Evolutionary conservation across 2,329 filamentous ascomycete genomes (phyloP), one percentile per base, ranked within the genome.

Genomic region (Ophiostoma fasciatum): DNA sequence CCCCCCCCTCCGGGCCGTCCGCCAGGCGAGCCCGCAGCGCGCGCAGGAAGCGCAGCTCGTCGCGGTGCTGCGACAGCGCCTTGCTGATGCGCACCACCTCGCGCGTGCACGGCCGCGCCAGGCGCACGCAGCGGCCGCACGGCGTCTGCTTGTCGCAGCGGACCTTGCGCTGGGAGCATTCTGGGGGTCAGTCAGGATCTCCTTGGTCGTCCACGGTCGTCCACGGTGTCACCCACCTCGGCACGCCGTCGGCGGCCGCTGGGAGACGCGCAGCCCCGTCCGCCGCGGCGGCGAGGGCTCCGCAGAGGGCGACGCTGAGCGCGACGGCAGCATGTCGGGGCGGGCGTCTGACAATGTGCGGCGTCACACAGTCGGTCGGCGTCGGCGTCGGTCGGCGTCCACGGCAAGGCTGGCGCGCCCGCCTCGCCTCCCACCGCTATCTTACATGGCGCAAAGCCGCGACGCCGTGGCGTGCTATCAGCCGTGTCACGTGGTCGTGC

Each of bases 71-170:
- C 3, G 42, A 44, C 11, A 44, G 29, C 14, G 40, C 26, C 31
- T 42, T 44, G 33, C 32, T 44, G 28, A 40, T 42, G n/a, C 34
- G 35, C 4, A 44, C 40, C 2, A 40, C 37, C n/a, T 44, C 40
- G 12, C 40, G 37, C 3, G 40, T 42, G 27, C 42, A 42, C 17
- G 11, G 31, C 21, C 35, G 29, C 8, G 38, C 33, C 28, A 42
- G 28, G 4, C 40, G 37, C 12, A 39, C 35, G 8, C 40, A 42
- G 8, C 38, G 33, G 10, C 40, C 37, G 23, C 42, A 44, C 8
- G 37, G 40, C 12, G 38, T 37, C 25, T 44, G 31, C 35, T 36
- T 36, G 23, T 41, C 41, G 28, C 42, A 43, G 9, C 36, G 34
- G 2, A 43, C 39, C 26, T 42, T 41, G 18, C 37, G 36, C 18